Percentiles rank a stretch among this genome's conserved stretches.
These are phyloP conservation scores for Rostrohypoxylon terebratum DNA, from an alignment of 495 filamentous ascomycete genomes.

Conservation along the genomic window DNA sequence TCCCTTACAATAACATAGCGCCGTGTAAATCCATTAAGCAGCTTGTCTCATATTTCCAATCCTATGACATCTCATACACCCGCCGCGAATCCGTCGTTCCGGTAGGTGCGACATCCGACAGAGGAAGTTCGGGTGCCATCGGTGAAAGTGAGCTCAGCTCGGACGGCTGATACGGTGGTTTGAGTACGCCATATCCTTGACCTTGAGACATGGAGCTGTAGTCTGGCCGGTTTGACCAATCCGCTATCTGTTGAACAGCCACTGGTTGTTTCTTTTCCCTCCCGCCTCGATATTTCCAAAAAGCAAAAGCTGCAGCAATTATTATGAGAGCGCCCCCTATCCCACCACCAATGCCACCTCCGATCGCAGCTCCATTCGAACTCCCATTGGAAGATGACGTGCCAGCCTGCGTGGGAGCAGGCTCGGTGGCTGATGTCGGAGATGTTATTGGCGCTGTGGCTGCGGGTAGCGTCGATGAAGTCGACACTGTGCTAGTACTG, in stretches of 20 bases:
- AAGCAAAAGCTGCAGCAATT: conserved; percentile 12
- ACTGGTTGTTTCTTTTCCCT: not conserved
- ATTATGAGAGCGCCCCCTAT: conserved; percentile 21
- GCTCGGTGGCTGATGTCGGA: not conserved
- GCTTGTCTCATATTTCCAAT: not conserved
- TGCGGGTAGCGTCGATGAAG: not conserved
- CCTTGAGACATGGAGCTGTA: conserved; percentile 3
- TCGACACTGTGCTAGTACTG: not conserved
- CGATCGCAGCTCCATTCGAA: conserved; percentile 12
- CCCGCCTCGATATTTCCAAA: conserved; percentile 13
- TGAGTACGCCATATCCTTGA: not conserved
- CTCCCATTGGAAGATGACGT: not conserved
- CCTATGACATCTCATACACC: conserved; percentile 12
- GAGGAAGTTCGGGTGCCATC: conserved; percentile 1
- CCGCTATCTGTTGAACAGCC: not conserved
- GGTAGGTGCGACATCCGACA: not conserved
- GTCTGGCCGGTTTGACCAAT: conserved; percentile 5
- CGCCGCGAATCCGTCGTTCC: not conserved
- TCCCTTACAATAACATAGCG: not conserved
- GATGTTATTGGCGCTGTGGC: not conserved
- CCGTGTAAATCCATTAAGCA: not conserved
- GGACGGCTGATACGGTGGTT: conserved; percentile 2
- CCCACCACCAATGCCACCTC: conserved; percentile 24
- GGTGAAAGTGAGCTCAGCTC: not conserved
- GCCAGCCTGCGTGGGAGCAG: not conserved